Base-by-base conservation (phyloP, 495 filamentous ascomycete genomes). In the Delitschia confertaspora region DNA sequence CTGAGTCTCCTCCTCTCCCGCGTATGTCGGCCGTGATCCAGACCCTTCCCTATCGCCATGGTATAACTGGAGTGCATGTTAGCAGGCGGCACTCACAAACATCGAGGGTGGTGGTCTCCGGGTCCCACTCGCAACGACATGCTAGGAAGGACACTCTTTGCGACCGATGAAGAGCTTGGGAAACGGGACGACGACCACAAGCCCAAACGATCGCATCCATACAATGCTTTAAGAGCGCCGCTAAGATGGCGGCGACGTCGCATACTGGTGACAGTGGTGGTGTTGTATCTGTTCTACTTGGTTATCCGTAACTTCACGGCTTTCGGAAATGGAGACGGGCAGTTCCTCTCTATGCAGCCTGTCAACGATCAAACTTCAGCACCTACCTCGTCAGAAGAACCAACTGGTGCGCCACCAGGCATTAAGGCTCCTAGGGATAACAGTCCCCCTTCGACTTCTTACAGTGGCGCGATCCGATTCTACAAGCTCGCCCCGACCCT, bases 141-240 rank as follows among this genome's bases (percentile, higher is more conserved):
- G 49, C 21, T 65, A 42, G 50, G 64, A 48, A 67, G 60, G 42
- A 66, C 68, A 57, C 55, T 70, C 3, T 66, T 73, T 45, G 55
- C 66, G 11, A 67, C 57, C 34, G 79, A 83, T 59, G 77, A 78
- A 62, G 79, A 82, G 67, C 69, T 79, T n/a, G 79, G 77, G 33
- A 82, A 82, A 64, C 76, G 73, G 45, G 70, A 81, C 56, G 79
- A 83, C 57, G 79, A 82, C 52, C 73, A 75, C 57, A 70, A 65
- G 39, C 66, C 64, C 3, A 49, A 46, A 29, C 17, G 24, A 48
- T 47, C 17, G 54, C 58, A 26, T 51, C 60, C 26, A n/a, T n/a
- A n/a, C n/a, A 58, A 57, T 20, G 48, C 47, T 29, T 64, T 63
- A 45, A 60, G 59, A 34, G 42, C 48, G 13, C 62, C 64, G 31